Base-by-base conservation (phyloP, 495 filamentous ascomycete genomes). In the Saxispiralis lemnorum region DNA sequence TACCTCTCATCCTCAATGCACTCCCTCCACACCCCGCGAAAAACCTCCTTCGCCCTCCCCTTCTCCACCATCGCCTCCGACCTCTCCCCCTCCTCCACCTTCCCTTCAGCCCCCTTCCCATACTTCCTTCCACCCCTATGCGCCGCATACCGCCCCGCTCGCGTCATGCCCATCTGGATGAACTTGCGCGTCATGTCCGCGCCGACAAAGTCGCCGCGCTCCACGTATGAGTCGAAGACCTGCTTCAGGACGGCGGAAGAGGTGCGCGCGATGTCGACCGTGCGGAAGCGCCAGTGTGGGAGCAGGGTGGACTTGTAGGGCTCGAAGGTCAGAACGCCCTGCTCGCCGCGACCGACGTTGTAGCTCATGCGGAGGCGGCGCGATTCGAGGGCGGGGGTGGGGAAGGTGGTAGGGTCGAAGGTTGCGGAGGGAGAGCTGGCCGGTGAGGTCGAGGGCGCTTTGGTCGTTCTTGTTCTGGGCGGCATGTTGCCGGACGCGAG, bases 131-230 rank as follows among this genome's bases (percentile, higher is more conserved):
- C 69, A 0, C 66, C 67, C 40, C 63, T 61, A 34, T 66, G 60
- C 44, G 70, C 70, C 14, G 66, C 66, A 56, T 71, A 71, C 35
- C 66, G 51, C 46, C 60, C 67, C 16, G 65, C 59, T 13, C 69
- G 46, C 18, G 66, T 70, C 66, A 72, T 72, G 2, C 68, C 66
- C 66, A 71, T 72, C 52, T 70, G 67, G 17, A 72, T 55, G 49
- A 71, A 72, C 45, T 71, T 72, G 11, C 67, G 52, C 15, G 58
- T 48, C 64, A 70, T 72, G 30, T 71, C 69, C 59, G 68, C 68
- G 9, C 69, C 69, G 2, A 71, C 66, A 32, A 71, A 68, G 53
- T 72, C 67, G n/a, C 57, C 56, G 11, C 48, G 30, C 16, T 56
- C 43, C 13, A 61, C 56, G 47, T 66, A 70, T 31, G 54, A 51